Percentiles rank a stretch among this genome's conserved stretches.
Conservation (phyloP, 2,329 filamentous ascomycete species). For the Paracorniculantispora psalliotae region DNA sequence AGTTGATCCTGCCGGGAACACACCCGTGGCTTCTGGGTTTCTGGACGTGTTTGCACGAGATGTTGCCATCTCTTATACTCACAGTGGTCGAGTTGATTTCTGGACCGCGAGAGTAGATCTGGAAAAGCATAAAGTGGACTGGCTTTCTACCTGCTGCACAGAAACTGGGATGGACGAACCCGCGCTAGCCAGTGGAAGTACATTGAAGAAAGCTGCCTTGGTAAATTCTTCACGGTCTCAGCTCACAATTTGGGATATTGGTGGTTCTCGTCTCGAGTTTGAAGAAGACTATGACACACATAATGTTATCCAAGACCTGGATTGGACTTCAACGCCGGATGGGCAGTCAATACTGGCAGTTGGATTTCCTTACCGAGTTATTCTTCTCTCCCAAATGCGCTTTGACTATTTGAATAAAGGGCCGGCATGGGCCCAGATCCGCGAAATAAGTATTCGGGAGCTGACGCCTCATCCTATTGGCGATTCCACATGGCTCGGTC, state of each 20-base stretch:
- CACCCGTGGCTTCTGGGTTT: slow-evolving; percentile 67
- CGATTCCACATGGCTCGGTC: slow-evolving; percentile 85
- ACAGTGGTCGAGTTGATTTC: slow-evolving; percentile 68
- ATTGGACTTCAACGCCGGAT: slow-evolving; percentile 91
- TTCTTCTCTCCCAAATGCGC: slow-evolving; percentile 79
- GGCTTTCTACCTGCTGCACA: slow-evolving; percentile 76
- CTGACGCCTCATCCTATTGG: slow-evolving; percentile 86
- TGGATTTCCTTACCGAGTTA: slow-evolving; percentile 81
- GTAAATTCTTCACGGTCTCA: slow-evolving; percentile 69
- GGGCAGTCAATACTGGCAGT: slow-evolving; percentile 84
- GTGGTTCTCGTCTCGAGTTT: slow-evolving; percentile 75
- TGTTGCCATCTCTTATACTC: slow-evolving; percentile 79
- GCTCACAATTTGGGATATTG: slow-evolving; percentile 87
- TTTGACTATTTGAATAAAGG: slow-evolving; percentile 88
- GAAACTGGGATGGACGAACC: slow-evolving; percentile 71
- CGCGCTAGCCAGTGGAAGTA: slow-evolving; percentile 77
- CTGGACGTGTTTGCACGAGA: slow-evolving; percentile 83
- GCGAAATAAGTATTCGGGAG: slow-evolving; percentile 75
- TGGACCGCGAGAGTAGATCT: slow-evolving; percentile 76
- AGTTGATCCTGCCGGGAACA: slow-evolving; percentile 78
- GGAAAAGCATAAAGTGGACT: slow-evolving; percentile 60
- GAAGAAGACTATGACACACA: slow-evolving; percentile 67
- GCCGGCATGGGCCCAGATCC: slow-evolving; percentile 82
- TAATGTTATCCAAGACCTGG: slow-evolving; percentile 77
- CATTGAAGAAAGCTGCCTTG: slow-evolving; percentile 78